Base-by-base conservation (phyloP, 352 stramenopile genomes). In the Blastocystis sp. region DNA sequence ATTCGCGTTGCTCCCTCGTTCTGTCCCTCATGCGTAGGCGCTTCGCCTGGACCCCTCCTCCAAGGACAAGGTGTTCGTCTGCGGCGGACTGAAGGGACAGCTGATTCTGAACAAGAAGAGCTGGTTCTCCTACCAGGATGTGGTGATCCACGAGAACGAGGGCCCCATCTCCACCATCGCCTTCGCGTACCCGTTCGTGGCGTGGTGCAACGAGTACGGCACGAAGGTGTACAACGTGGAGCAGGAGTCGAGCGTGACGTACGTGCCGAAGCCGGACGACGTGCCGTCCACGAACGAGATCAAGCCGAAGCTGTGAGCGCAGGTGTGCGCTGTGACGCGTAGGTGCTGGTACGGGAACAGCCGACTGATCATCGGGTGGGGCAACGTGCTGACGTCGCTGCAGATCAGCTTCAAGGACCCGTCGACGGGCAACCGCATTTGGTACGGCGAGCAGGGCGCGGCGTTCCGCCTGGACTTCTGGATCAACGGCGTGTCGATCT, bases 41-140 rank as follows among this genome's bases (percentile, higher is more conserved):
- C 12, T 81, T 35, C 71, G 71, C 16, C 71, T 81, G 13, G 71
- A 81, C 37, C 59, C 50, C 12, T 50, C 71, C 0, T 81, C 71
- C 31, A 81, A 81, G 50, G 71, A 81, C n/a, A 81, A 81, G 29
- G 1, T 81, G 37, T 81, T 65, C 62, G 41, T 63, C 2, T 81
- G 71, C 62, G 71, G 71, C 6, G 71, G 71, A 35, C 33, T 81
- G 37, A 81, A 81, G 37, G 71, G 71, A 3, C 71, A 81, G 45
- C 24, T 81, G 26, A 81, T 81, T 16, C 26, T 81, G n/a, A 81
- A 81, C n/a, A 81, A 81, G 71, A 81, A 81, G 50, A 81, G 71
- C 59, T 81, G 71, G 71, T 81, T 81, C 62, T 67, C 71, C n/a
- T 81, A 81, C 21, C 71, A 81, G 37, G 71, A 81, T 13, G 66